Base-by-base conservation (phyloP, 257 asterid species). In the Rhazya stricta region DNA sequence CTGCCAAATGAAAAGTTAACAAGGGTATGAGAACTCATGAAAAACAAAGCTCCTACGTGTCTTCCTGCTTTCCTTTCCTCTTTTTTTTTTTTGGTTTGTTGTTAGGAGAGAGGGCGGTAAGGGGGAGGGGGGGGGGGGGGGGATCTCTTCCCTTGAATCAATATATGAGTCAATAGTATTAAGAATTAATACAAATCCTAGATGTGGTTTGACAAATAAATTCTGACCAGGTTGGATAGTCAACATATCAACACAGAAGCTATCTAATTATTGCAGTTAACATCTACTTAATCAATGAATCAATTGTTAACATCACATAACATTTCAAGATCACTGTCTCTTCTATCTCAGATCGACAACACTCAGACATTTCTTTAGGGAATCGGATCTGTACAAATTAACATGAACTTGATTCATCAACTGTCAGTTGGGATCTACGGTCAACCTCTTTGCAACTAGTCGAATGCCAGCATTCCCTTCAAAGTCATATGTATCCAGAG, bases 391-490 rank as follows among this genome's bases (percentile, higher is more conserved):
- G 39, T 73, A 66, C 70, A 65, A 66, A 70, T 72, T 78, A 65
- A 53, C 36, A 19, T 8, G 42, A 8, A 39, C 42, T 41, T 29
- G 9, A 65, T 73, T 66, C 37, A 39, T 63, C 77, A 69, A 46
- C 45, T 11, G 75, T 84, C 83, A 87, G 76, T 77, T 80, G 30
- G 90, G 72, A 77, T 79, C 91, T 68, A 95, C 32, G 15, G 90
- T 73, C 84, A 95, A 79, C 82, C 84, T 91, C 76, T 82, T 88
- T 5, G 96, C 96, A 41, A 92, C 96, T 81, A 91, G 79, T 11
- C 96, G 88, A 67, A 95, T 82, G 53, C 99, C 99, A 34, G 98
- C 91, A 79, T 79, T 84, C 84, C 88, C 96, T 81, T 81, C 91
- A 79, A 80, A 91, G 83, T 95, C 97, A 60, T 91, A 95, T 15